Evolutionary conservation across 345 rosid genomes (phyloP), one percentile per base, ranked within the genome.

Genomic region (Gossypium turneri): DNA sequence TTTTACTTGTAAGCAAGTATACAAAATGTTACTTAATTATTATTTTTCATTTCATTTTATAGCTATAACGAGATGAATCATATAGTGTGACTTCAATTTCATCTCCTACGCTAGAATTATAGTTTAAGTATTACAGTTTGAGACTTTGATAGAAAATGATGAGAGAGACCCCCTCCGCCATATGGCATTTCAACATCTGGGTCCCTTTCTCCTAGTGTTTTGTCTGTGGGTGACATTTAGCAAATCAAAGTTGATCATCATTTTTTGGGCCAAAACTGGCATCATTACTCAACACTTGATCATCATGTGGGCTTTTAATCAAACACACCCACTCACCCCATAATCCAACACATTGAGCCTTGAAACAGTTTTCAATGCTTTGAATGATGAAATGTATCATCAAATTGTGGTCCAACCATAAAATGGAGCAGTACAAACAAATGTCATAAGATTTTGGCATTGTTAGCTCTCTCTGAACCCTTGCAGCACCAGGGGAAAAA

Each of bases 141-240:
- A 68, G 72, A 68, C 13, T 9, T 55, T 8, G 15, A 12, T 53
- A n/a, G 58, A n/a, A n/a, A 67, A 67, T 67, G 20, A 15, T 67
- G 72, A 19, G 27, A 48, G 41, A 1, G 60, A 11, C 24, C 60
- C 60, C 25, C 60, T 56, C 60, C 60, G 2, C 60, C 60, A 56
- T 56, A 20, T 11, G 15, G 63, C 34, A 24, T 24, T 24, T 51
- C 59, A 69, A 10, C 34, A 17, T 61, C 24, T 70, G 77, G 76
- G 80, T 60, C 82, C 82, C 72, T 60, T 51, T 5, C 50, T 38
- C 55, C 66, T 10, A 5, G 50, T 48, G 67, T 60, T 74, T 1
- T 78, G 82, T 78, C 74, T 78, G 72, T 53, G 73, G 82, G 82
- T 79, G 80, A 70, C 64, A 48, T 67, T 81, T 72, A 22, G 64